Base-by-base conservation (phyloP, 2,329 filamentous ascomycete genomes). In the Fonsecaea nubica region DNA sequence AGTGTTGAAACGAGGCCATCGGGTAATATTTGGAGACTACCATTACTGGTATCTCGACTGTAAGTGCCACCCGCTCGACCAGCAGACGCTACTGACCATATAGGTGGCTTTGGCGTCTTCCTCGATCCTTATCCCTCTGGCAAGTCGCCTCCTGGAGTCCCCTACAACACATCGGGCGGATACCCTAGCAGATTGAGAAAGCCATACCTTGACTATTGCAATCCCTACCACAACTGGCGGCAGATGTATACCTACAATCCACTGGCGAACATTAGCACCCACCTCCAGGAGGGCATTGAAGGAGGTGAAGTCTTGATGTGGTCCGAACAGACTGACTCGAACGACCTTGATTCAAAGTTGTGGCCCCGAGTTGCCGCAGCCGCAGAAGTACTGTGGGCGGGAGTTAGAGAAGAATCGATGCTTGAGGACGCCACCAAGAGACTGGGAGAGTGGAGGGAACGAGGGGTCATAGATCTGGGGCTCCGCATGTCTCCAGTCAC, bases 231-330 rank as follows among this genome's bases (percentile, higher is more conserved):
- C 81, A 91, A 86, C 80, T 97, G 93, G 93, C 86, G 88, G 6
- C 82, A 92, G 33, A 85, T 94, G 65, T 96, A 96, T 82, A 86
- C 87, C 21, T 91, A 94, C 77, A 89, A 96, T 75, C 92, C 92
- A 0, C 80, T 88, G 3, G 83, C 80, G 2, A 86, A 86, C 54
- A 82, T 96, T 4, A 85, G 89, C 0, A 79, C 78, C 9, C 83
- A 88, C 32, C 78, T 87, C 52, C 86, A 87, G 32, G 83, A 89
- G 74, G 84, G 92, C 12, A 89, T 96, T 2, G 77, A 95, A 8
- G 93, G 93, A 53, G 93, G 92, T 32, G 93, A 96, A 80, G 87
- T 90, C 15, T 90, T 91, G 63, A 86, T 92, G 65, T 97, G 92
- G 92, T 86, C 85, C 69, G 93, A 96, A 75, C 85, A 87, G 80